Evolutionary conservation across 2,329 filamentous ascomycete genomes (phyloP).

Genomic region (Waltergamsia citrina): DNA sequence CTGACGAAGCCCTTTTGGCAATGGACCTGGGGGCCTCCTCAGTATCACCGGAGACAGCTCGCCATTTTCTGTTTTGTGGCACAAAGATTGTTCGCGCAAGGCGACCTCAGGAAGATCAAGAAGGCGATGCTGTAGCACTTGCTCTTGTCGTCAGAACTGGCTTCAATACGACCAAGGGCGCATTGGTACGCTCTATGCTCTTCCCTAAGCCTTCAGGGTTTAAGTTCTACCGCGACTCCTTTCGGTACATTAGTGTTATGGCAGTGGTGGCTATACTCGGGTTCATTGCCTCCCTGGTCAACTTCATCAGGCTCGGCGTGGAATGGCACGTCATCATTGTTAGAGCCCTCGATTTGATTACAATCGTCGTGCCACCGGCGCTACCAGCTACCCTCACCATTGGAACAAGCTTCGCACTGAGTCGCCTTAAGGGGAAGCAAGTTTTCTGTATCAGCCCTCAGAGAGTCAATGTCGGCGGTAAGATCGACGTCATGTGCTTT

Average conservation of each 20-base stretch:
- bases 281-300: slow-evolving; percentile 84
- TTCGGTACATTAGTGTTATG: slow-evolving; percentile 97
- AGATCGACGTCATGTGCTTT: slow-evolving; percentile 93
- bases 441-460: slow-evolving; percentile 99
- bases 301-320: slow-evolving; percentile 78
- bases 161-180: slow-evolving; percentile 96
- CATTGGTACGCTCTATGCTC: slow-evolving; percentile 92
- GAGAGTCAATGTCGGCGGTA: slow-evolving; percentile 91
- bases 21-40: slow-evolving; percentile 75
- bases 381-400: slow-evolving; percentile 92
- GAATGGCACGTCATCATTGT: slow-evolving; percentile 88
- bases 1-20: slow-evolving; percentile 64
- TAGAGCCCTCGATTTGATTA: slow-evolving; percentile 87
- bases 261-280: slow-evolving; percentile 74
- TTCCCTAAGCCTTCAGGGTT: slow-evolving; percentile 98
- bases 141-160: slow-evolving; percentile 90
- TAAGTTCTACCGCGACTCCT: slow-evolving; percentile 97
- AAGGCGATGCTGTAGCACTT: slow-evolving; percentile 81
- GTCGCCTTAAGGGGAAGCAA: slow-evolving; percentile 73
- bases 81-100: slow-evolving; percentile 91
- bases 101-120: slow-evolving; percentile 75
- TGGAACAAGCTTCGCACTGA: slow-evolving; percentile 89
- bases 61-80: slow-evolving; percentile 87
- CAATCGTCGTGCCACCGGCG: slow-evolving; percentile 92
- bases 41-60: slow-evolving; percentile 72